Conservation (phyloP, 352 stramenopile species). For the Globisporangium middletonii region DNA sequence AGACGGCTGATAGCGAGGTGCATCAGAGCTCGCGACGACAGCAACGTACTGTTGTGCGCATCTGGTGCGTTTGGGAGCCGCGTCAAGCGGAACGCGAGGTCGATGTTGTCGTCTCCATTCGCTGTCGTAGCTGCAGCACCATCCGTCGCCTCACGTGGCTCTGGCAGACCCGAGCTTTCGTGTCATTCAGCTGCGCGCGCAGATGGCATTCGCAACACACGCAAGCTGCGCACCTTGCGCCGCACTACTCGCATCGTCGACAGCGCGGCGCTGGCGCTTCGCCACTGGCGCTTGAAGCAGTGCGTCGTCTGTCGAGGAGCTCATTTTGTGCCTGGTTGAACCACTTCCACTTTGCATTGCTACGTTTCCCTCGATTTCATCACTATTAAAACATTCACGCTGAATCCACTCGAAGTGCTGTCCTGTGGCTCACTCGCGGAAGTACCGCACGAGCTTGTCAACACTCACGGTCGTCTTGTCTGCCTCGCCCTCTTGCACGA, state of each 20-base stretch:
- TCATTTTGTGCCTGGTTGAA: neutral
- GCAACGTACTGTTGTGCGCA: constrained; percentile 39
- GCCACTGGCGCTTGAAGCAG: neutral
- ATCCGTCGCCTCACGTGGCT: neutral
- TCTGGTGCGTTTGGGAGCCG: constrained; percentile 23
- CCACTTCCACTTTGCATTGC: neutral
- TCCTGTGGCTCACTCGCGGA: constrained; percentile 2
- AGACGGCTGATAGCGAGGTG: no score
- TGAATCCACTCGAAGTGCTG: neutral
- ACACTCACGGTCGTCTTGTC: constrained; percentile 33
- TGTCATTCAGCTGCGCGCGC: no score
- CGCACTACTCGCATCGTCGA: no score
- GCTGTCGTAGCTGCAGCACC: neutral
- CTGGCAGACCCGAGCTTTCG: neutral
- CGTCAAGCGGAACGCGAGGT: constrained; percentile 31
- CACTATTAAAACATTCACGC: neutral
- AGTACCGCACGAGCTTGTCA: constrained; percentile 43
- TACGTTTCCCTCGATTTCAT: neutral
- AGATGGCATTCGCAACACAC: no score
- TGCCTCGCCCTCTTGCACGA: constrained; percentile 35
- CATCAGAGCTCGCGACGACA: no score
- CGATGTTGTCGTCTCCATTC: neutral
- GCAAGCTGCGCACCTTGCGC: no score
- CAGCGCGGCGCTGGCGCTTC: constrained; percentile 4
- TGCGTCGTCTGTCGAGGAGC: neutral